Percentiles rank a stretch among this genome's conserved stretches.
phyloP scores from a whole-genome alignment of 2,329 filamentous ascomycete species.

The Calycina herbarum region DNA sequence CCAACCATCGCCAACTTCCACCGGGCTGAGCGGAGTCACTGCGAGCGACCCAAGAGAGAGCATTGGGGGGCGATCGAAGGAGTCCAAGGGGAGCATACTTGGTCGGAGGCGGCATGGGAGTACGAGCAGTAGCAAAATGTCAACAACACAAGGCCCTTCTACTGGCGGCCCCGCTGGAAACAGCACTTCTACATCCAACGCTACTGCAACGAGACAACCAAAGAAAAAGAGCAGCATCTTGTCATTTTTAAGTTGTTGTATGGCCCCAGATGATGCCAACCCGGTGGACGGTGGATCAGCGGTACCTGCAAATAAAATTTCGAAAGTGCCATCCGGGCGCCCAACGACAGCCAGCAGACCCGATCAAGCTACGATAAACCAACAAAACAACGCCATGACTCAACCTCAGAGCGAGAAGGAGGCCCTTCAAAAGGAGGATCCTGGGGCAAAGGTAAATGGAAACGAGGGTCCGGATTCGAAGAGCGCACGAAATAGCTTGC shows the following conservation, averaged over 20 bases:
- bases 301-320: constrained; percentile 47
- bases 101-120: constrained; percentile 66
- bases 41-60: constrained; percentile 61
- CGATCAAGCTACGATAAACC: constrained; percentile 25
- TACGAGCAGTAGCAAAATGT: constrained; percentile 63
- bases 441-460: constrained; percentile 21
- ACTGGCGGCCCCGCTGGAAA: constrained; percentile 42
- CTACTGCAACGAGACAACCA: constrained; percentile 32
- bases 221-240: constrained; percentile 47
- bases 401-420: constrained; percentile 34
- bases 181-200: constrained; percentile 34
- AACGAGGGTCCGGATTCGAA: constrained; percentile 19
- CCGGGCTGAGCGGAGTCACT: constrained; percentile 60
- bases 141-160: constrained; percentile 46
- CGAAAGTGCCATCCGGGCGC: constrained; percentile 40
- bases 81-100: constrained; percentile 63
- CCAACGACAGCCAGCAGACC: constrained; percentile 36
- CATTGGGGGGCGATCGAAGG: constrained; percentile 64
- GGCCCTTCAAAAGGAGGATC: constrained; percentile 25
- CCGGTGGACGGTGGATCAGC: constrained; percentile 44
- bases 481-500: constrained; percentile 17
- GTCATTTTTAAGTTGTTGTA: constrained; percentile 49
- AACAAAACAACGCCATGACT: constrained; percentile 19
- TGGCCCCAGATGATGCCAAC: constrained; percentile 42
- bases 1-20: constrained; percentile 59